phyloP scores from a whole-genome alignment of 139 green algal genomes.

The Chlamydomonas eustigma region DNA sequence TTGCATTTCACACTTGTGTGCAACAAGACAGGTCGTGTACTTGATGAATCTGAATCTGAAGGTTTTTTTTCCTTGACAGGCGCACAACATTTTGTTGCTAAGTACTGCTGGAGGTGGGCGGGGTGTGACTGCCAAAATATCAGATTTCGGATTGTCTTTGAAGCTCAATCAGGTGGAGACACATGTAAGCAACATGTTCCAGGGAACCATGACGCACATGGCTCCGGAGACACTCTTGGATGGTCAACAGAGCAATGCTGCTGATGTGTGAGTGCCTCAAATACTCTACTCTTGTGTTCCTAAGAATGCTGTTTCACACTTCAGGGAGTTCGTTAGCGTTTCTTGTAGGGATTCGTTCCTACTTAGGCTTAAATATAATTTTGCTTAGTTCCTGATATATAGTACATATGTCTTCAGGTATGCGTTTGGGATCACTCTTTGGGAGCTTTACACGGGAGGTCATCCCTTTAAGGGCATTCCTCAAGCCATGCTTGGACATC shows the following conservation, averaged over 20 bases:
- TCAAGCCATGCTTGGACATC: constrained; percentile 21
- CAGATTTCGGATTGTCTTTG: constrained; percentile 44
- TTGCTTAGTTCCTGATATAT: background rate
- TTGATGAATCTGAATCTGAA: background rate
- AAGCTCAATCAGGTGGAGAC: constrained; percentile 29
- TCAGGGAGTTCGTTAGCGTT: no score
- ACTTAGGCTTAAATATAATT: background rate
- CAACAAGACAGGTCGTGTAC: background rate
- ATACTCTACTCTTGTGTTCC: constrained; percentile 3
- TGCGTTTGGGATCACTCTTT: constrained; percentile 40
- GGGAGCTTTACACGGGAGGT: constrained; percentile 42
- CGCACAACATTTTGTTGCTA: background rate
- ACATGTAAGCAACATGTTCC: constrained; percentile 36
- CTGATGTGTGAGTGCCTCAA: constrained; percentile 37
- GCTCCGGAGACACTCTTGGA: constrained; percentile 38
- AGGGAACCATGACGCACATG: constrained; percentile 60
- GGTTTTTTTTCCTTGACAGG: background rate
- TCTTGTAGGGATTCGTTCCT: background rate
- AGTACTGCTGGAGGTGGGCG: background rate
- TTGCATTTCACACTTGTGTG: background rate
- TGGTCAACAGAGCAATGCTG: constrained; percentile 22
- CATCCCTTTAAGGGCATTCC: constrained; percentile 25
- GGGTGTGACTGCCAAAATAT: constrained; percentile 12
- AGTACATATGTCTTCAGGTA: constrained; percentile 12
- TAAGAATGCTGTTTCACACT: background rate